Conservation (phyloP, 2,329 filamentous ascomycete species). For the Fonsecaea multimorphosa region DNA sequence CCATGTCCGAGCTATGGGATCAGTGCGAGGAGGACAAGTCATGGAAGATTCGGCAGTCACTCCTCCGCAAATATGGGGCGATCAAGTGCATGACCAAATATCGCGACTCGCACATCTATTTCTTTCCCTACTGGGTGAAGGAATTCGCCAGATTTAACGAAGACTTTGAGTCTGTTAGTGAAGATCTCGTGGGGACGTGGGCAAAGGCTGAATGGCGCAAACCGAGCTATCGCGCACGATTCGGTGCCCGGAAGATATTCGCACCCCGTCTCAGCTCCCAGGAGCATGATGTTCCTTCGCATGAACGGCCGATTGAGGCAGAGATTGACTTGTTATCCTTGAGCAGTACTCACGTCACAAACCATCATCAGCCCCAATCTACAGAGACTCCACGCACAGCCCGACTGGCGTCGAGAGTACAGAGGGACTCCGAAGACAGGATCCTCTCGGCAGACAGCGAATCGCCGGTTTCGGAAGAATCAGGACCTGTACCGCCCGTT, state of each 20-base stretch:
- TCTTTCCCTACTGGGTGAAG: constrained; percentile 90
- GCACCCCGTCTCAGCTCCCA: constrained; percentile 6
- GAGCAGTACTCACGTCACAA: constrained; percentile 58
- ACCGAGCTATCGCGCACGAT: constrained; percentile 35
- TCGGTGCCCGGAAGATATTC: constrained; percentile 60
- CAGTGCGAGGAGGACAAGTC: constrained; percentile 69
- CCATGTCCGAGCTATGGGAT: constrained; percentile 87
- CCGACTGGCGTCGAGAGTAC: constrained; percentile 45
- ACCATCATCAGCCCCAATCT: constrained; percentile 31
- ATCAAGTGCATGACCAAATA: constrained; percentile 82
- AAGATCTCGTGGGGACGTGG: constrained; percentile 95
- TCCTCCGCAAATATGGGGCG: constrained; percentile 75
- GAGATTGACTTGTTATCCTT: constrained; percentile 61
- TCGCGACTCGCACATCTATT: constrained; percentile 91
- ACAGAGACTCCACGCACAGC: constrained; percentile 22
- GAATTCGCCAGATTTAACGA: constrained; percentile 82
- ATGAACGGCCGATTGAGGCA: constrained; percentile 55
- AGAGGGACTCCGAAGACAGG: constrained; percentile 33
- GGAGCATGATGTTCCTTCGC: constrained; percentile 41
- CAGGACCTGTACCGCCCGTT: constrained; percentile 30
- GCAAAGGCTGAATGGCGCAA: constrained; percentile 91
- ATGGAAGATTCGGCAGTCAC: constrained; percentile 74
- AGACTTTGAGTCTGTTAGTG: constrained; percentile 82
- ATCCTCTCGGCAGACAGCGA: constrained; percentile 32
- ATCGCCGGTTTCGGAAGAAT: constrained; percentile 28